A percentile compares a stretch with the other conserved stretches of the same genome.
phyloP scores from a whole-genome alignment of 169 alveolate species.

The Cryptosporidium meleagridis region DNA sequence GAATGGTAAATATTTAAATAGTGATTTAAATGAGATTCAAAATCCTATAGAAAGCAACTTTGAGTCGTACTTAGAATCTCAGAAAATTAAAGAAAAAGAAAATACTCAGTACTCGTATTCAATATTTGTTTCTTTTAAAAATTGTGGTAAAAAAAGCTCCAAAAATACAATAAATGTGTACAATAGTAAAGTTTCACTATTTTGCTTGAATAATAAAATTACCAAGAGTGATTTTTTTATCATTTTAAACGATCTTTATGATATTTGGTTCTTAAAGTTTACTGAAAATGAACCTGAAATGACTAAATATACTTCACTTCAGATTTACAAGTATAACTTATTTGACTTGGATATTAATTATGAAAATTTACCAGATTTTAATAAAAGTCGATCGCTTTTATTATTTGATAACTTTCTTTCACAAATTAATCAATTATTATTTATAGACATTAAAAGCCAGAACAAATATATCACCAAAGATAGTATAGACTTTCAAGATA shows the following conservation, averaged over 20 bases:
- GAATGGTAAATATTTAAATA: not conserved
- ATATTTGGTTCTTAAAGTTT: conserved; percentile 37
- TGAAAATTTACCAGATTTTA: not conserved
- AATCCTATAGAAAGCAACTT: not conserved
- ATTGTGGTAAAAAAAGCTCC: not conserved
- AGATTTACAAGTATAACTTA: conserved; percentile 5
- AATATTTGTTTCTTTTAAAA: conserved; percentile 42
- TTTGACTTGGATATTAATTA: conserved; percentile 16
- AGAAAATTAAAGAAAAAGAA: too few species aligned
- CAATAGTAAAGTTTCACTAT: conserved; percentile 10
- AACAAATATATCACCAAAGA: conserved; percentile 17
- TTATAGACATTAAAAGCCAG: not conserved
- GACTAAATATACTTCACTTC: not conserved
- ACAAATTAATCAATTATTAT: conserved; percentile 1
- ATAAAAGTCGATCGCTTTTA: not conserved
- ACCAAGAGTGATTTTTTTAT: conserved; percentile 23
- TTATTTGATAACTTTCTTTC: conserved; percentile 4
- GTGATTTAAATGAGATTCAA: not conserved
- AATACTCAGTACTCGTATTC: not conserved
- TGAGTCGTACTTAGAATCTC: not conserved
- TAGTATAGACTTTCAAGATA: conserved; percentile 14
- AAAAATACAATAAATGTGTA: conserved; percentile 6
- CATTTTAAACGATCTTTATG: conserved; percentile 25
- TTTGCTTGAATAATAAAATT: conserved; percentile 17
- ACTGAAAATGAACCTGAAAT: not conserved